phyloP scores from a whole-genome alignment of 83 land plant genomes.

The Thuja plicata region DNA sequence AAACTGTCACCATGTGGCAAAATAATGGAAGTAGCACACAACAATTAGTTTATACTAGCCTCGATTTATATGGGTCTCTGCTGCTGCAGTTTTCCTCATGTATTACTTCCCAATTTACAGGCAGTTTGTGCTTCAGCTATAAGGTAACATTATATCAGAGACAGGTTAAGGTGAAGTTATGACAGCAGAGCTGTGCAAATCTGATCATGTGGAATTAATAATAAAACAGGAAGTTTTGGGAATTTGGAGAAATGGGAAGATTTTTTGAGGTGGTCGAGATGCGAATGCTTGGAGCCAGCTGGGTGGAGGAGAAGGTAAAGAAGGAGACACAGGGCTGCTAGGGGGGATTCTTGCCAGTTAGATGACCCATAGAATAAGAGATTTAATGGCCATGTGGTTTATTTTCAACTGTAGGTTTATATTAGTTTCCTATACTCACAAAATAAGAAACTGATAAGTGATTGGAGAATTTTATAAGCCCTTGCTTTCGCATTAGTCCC shows the following conservation, averaged over 20 bases:
- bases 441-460: neutral
- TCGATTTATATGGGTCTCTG: neutral
- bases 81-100: neutral
- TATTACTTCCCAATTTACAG: neutral
- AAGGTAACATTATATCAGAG: neutral
- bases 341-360: neutral
- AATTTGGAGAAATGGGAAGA: no score
- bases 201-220: neutral
- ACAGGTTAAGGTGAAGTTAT: neutral
- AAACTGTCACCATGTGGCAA: neutral
- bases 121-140: neutral
- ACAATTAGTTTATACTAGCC: neutral
- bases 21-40: neutral
- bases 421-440: neutral
- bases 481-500: neutral
- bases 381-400: neutral
- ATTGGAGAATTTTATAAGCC: neutral
- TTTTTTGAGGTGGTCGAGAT: neutral
- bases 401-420: neutral
- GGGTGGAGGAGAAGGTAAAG: neutral
- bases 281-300: neutral
- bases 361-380: neutral
- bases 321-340: neutral
- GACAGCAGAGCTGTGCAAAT: neutral
- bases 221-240: neutral